Conservation (phyloP, 1,284 basidiomycete genomes). For the Filobasidium uniguttulatum region DNA sequence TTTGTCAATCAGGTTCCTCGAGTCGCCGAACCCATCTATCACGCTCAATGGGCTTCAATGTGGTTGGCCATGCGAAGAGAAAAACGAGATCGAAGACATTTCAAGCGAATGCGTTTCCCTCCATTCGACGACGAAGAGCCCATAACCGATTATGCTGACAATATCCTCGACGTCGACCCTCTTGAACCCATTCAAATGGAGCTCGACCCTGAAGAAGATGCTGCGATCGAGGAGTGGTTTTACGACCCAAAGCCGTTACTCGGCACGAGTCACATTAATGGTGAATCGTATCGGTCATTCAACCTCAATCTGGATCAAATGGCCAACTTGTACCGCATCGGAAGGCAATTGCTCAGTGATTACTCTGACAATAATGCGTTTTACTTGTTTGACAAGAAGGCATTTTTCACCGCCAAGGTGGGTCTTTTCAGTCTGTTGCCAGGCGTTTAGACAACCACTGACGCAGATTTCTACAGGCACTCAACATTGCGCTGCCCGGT, state of each 20-base stretch:
- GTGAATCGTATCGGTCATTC: slow-evolving; percentile 87
- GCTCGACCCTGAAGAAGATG: slow-evolving; percentile 84
- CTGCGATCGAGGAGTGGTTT: slow-evolving; percentile 95
- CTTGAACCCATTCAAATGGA: slow-evolving; percentile 97
- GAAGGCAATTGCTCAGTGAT: slow-evolving; percentile 82
- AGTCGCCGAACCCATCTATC: slow-evolving; percentile 93
- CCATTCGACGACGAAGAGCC: slow-evolving; percentile 99
- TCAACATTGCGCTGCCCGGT: slow-evolving; percentile 97
- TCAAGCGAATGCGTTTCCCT: slow-evolving; percentile 99
- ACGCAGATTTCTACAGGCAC: slow-evolving; percentile 39
- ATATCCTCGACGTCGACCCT: slow-evolving; percentile 94
- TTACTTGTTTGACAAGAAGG: slow-evolving; percentile 94
- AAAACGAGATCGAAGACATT: slow-evolving; percentile 96
- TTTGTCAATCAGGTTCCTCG: slow-evolving; percentile 98
- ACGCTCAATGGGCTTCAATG: slow-evolving; percentile 99
- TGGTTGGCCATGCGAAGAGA: slow-evolving; percentile 99
- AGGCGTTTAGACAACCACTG: neutral
- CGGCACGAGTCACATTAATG: slow-evolving; percentile 79
- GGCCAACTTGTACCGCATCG: slow-evolving; percentile 92
- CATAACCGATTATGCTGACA: slow-evolving; percentile 95
- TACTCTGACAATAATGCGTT: slow-evolving; percentile 76
- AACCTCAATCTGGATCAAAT: slow-evolving; percentile 82
- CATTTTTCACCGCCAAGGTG: slow-evolving; percentile 89
- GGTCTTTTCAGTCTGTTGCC: slow-evolving; percentile 17
- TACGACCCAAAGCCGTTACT: slow-evolving; percentile 92